Evolutionary conservation across 2,329 filamentous ascomycete species (phyloP).

Genomic region (Chaetothyriales sp.): DNA sequence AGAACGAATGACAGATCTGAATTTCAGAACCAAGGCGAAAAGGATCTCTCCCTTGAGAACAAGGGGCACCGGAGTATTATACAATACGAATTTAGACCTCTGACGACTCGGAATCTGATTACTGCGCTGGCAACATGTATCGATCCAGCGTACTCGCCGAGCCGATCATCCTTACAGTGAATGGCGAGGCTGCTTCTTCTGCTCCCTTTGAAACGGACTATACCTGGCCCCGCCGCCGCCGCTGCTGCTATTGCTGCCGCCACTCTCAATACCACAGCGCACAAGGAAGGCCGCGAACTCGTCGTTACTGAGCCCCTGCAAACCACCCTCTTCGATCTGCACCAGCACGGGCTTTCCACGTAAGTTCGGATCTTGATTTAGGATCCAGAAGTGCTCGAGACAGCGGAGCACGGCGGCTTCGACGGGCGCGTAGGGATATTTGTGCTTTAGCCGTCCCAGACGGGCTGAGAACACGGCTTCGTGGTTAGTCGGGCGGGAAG

Average conservation of each 20-base stretch:
- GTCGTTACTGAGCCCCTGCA: slow-evolving; percentile 9
- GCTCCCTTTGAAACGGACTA: not conserved
- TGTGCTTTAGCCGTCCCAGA: slow-evolving; percentile 8
- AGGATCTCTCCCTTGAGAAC: too few relatives aligned
- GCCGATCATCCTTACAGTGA: too few relatives aligned
- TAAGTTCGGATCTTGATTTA: slow-evolving; percentile 7
- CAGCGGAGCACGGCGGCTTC: slow-evolving; percentile 5
- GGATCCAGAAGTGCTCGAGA: slow-evolving; percentile 6
- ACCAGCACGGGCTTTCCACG: slow-evolving; percentile 19
- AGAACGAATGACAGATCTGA: too few relatives aligned
- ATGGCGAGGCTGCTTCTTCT: not conserved
- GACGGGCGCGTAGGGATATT: slow-evolving; percentile 9
- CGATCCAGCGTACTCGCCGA: too few relatives aligned
- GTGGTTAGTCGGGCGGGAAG: not conserved
- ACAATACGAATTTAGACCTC: too few relatives aligned
- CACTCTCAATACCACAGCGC: slow-evolving; percentile 4
- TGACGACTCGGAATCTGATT: too few relatives aligned
- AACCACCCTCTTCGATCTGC: slow-evolving; percentile 17
- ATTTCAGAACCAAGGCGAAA: too few relatives aligned
- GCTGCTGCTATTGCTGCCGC: not conserved
- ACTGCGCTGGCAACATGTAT: too few relatives aligned
- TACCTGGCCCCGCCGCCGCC: not conserved
- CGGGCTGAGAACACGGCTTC: not conserved
- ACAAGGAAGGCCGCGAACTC: slow-evolving; percentile 13
- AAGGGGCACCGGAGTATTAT: too few relatives aligned